phyloP scores from a whole-genome alignment of 257 asterid genomes.

The Paulownia fortunei region DNA sequence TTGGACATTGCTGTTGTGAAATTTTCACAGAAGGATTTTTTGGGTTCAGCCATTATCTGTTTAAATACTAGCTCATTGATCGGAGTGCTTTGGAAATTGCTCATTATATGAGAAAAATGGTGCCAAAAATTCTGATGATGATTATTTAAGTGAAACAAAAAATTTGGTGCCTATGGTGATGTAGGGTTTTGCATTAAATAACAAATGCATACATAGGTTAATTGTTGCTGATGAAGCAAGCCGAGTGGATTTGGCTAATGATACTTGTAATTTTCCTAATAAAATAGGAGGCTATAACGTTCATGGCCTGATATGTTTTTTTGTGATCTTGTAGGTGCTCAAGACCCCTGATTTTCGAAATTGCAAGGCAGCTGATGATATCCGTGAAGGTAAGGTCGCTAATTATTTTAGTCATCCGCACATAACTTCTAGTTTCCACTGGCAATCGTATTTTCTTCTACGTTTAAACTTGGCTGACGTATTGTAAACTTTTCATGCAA shows the following conservation, averaged over 20 bases:
- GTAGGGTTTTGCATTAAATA: neutral
- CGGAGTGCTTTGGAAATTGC: neutral
- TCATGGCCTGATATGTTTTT: slow-evolving; percentile 12
- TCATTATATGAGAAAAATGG: neutral
- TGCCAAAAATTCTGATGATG: neutral
- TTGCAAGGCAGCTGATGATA: slow-evolving; percentile 84
- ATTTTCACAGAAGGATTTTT: neutral
- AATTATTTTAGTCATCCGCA: neutral
- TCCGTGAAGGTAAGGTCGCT: slow-evolving; percentile 61
- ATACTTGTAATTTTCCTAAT: neutral
- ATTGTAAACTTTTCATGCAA: neutral
- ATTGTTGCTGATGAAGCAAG: slow-evolving; percentile 6
- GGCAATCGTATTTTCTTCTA: neutral
- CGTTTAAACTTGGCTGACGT: neutral
- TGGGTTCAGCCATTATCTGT: neutral
- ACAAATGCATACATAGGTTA: neutral
- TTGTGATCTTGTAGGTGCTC: slow-evolving; percentile 70
- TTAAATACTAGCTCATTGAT: neutral
- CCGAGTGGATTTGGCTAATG: neutral
- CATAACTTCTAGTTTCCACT: neutral
- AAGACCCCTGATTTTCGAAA: slow-evolving; percentile 82
- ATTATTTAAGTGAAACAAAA: neutral
- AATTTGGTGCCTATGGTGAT: neutral
- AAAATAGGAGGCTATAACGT: neutral
- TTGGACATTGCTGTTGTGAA: neutral